phyloP scores from a whole-genome alignment of 139 green algal genomes.

The Closterium sp. region DNA sequence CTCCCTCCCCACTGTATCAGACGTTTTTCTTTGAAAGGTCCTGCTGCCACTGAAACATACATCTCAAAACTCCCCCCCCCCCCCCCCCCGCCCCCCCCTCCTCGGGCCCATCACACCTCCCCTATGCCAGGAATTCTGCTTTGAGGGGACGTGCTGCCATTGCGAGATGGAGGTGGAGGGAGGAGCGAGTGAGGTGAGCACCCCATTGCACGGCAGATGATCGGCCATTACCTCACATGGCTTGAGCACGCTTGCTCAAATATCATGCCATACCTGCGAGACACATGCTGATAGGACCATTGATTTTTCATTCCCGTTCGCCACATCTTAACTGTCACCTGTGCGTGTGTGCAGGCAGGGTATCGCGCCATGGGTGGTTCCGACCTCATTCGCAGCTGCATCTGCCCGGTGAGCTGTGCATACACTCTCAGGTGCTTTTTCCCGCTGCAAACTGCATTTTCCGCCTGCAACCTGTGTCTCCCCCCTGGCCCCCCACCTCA shows the following conservation, averaged over 20 bases:
- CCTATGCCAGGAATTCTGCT: slow-evolving; percentile 35
- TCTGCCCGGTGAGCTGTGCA: slow-evolving; percentile 35
- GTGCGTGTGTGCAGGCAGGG: slow-evolving; percentile 2
- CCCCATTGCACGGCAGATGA: no score
- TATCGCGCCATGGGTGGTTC: slow-evolving; percentile 4
- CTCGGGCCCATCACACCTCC: not conserved
- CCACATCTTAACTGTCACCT: no score
- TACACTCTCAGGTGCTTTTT: no score
- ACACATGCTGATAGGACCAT: no score
- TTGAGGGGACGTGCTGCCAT: slow-evolving; percentile 39
- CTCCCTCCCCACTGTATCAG: not conserved
- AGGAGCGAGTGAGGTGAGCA: slow-evolving; percentile 25
- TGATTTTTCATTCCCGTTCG: not conserved
- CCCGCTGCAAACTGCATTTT: no score
- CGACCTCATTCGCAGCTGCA: slow-evolving; percentile 35
- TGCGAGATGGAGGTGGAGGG: slow-evolving; percentile 41
- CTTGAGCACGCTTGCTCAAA: no score
- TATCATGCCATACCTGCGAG: no score
- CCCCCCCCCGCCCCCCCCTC: not conserved
- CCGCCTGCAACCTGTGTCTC: no score
- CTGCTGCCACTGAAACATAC: no score
- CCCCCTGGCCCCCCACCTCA: no score
- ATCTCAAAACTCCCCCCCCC: not conserved
- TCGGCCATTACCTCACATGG: no score
- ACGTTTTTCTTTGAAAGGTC: no score